Base-by-base conservation (phyloP, 2,329 filamentous ascomycete genomes). In the Cladorrhinum sp. region DNA sequence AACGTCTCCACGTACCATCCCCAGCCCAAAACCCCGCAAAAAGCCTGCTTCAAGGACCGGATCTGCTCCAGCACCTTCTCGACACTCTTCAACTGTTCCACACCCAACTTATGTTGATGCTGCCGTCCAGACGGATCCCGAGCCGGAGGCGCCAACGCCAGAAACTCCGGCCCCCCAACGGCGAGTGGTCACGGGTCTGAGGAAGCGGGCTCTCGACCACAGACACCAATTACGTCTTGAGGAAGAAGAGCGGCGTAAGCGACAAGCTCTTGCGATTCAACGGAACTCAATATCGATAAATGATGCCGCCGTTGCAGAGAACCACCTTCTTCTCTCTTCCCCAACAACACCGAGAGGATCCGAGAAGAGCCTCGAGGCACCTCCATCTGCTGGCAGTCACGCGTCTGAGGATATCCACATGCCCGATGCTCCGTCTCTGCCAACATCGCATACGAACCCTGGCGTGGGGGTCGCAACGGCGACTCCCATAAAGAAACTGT, bases 71-170 rank as follows among this genome's bases (percentile, higher is more conserved):
- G 59, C 67, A 39, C 66, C 66, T 3, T 77, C 77, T 1, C 74
- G 77, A 6, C 76, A 73, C 49, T 67, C 72, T 3, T 80, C 80
- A 1, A 68, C 71, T 1, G 69, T 71, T 1, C 74, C 76, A 2
- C 73, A 74, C 10, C 70, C 76, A 6, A 74, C 75, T 16, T 86
- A 86, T 65, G 73, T 78, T 55, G 80, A 86, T 66, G 79, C 74
- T 9, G 71, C 74, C 4, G 77, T 82, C 1, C 84, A 86, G 66
- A 86, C 84, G 0, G 83, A 85, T 28, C 76, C 79, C 0, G 80
- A 82, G 0, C 65, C 70, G 1, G 52, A 62, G 49, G 68, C 74
- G 0, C 70, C 74, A 0, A 76, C 75, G 46, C 74, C 76, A 1
- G 52, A 62, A 49, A 69, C 74, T 0, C 70, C 74, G 0, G 76